Conservation (phyloP, 2,329 filamentous ascomycete genomes). For the Gliomastix tumulicola region DNA sequence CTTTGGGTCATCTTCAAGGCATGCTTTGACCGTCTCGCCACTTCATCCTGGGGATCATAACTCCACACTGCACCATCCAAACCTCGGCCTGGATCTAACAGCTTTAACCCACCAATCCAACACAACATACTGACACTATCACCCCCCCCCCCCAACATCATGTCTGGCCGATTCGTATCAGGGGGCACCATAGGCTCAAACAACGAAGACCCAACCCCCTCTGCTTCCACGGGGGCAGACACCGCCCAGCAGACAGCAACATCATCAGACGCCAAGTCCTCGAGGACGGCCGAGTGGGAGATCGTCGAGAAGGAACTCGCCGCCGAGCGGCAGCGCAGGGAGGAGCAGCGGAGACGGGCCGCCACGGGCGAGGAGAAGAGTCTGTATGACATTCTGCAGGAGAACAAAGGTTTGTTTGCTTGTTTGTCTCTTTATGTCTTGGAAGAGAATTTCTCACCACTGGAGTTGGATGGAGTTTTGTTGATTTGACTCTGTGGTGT, state of each 20-base stretch:
- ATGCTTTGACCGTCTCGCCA: neutral
- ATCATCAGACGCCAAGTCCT: constrained; percentile 8
- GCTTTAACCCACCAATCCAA: too few species aligned
- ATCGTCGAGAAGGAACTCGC: constrained; percentile 59
- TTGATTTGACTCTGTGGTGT: neutral
- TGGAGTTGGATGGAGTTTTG: neutral
- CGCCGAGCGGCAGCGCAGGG: constrained; percentile 46
- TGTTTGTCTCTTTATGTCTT: neutral
- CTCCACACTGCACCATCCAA: too few species aligned
- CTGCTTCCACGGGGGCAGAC: neutral
- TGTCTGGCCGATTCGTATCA: constrained; percentile 50
- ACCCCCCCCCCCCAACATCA: too few species aligned
- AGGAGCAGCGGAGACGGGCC: constrained; percentile 37
- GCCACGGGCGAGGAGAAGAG: constrained; percentile 46
- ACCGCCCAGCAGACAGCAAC: neutral
- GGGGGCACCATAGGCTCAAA: constrained; percentile 37
- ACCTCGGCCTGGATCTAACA: too few species aligned
- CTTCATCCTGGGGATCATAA: neutral
- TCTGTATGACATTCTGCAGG: constrained; percentile 70
- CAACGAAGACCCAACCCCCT: constrained; percentile 9
- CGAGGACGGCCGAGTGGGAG: constrained; percentile 48
- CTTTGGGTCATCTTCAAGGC: neutral
- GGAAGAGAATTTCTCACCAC: neutral
- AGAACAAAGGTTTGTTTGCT: constrained; percentile 62
- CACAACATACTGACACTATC: too few species aligned